These are phyloP conservation scores for Mycena polygramma DNA, from an alignment of 768 basidiomycete genomes.

Conservation along the genomic window DNA sequence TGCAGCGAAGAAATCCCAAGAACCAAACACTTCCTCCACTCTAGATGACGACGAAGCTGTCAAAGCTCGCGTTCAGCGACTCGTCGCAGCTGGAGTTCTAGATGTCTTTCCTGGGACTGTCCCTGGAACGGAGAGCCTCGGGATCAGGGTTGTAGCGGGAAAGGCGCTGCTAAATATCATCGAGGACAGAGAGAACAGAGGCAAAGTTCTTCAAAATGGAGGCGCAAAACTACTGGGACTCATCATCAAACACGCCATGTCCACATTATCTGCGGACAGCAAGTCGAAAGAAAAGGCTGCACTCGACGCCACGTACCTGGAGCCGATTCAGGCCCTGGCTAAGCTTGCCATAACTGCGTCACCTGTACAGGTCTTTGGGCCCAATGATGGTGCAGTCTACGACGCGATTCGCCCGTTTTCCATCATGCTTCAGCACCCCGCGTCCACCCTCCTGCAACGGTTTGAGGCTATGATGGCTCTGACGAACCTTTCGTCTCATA, in stretches of 20 bases:
- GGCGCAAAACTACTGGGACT: constrained; percentile 76
- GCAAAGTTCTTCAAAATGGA: constrained; percentile 81
- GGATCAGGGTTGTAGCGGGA: constrained; percentile 70
- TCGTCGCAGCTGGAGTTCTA: constrained; percentile 74
- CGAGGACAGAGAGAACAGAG: constrained; percentile 83
- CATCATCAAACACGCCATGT: constrained; percentile 65
- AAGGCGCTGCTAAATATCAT: constrained; percentile 78
- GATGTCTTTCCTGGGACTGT: constrained; percentile 71
- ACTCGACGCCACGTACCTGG: constrained; percentile 62
- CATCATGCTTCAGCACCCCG: constrained; percentile 75
- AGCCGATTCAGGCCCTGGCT: constrained; percentile 88
- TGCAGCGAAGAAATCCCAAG: constrained; percentile 46
- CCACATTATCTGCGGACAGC: constrained; percentile 45
- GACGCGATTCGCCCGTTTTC: constrained; percentile 90
- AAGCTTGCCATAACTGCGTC: constrained; percentile 94
- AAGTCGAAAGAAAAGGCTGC: constrained; percentile 42
- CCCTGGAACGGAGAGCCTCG: constrained; percentile 70
- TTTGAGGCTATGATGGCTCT: constrained; percentile 98
- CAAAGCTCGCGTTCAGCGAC: constrained; percentile 65
- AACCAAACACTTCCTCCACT: constrained; percentile 46
- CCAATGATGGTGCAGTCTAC: constrained; percentile 78
- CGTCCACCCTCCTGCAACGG: constrained; percentile 80
- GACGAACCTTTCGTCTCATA: constrained; percentile 92
- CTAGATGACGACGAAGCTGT: constrained; percentile 80
- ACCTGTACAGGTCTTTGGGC: constrained; percentile 92